phyloP scores from a whole-genome alignment of 768 basidiomycete species.

The Asterophora lycoperdoides region DNA sequence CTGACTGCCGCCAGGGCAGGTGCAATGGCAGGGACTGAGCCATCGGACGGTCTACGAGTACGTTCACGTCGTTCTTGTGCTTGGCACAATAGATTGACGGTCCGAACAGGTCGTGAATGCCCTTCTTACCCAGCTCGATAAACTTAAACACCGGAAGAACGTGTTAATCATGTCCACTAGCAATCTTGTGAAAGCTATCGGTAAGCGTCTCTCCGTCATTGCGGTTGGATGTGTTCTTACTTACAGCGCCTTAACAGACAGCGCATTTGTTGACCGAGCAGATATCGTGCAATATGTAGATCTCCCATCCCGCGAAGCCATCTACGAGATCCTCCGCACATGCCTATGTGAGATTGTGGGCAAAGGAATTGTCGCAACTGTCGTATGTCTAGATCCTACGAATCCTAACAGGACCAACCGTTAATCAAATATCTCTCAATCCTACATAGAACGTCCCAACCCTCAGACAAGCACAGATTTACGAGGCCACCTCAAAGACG shows the following conservation, averaged over 20 bases:
- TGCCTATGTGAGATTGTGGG: constrained; percentile 78
- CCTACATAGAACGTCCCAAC: constrained; percentile 52
- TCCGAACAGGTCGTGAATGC: constrained; percentile 89
- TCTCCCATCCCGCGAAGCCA: constrained; percentile 83
- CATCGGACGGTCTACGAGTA: constrained; percentile 89
- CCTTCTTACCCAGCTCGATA: constrained; percentile 93
- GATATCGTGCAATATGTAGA: constrained; percentile 96
- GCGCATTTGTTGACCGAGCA: constrained; percentile 93
- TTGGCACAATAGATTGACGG: background rate
- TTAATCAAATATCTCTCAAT: constrained; percentile 1
- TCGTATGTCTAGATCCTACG: constrained; percentile 41
- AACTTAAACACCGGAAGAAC: constrained; percentile 88
- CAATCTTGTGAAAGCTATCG: constrained; percentile 92
- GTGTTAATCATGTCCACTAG: constrained; percentile 96
- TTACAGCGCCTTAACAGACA: constrained; percentile 46
- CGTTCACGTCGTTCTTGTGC: constrained; percentile 15
- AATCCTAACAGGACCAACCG: background rate
- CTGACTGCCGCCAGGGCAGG: constrained; percentile 92
- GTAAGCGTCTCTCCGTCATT: constrained; percentile 33
- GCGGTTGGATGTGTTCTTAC: background rate
- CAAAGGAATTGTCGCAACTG: constrained; percentile 61
- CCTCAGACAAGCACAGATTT: constrained; percentile 56
- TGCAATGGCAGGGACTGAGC: constrained; percentile 93
- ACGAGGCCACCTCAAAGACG: constrained; percentile 40
- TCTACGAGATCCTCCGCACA: constrained; percentile 87